Percentiles rank a stretch among this genome's conserved stretches.
Conservation (phyloP, 495 filamentous ascomycete species). For the Penicillium canariense region DNA sequence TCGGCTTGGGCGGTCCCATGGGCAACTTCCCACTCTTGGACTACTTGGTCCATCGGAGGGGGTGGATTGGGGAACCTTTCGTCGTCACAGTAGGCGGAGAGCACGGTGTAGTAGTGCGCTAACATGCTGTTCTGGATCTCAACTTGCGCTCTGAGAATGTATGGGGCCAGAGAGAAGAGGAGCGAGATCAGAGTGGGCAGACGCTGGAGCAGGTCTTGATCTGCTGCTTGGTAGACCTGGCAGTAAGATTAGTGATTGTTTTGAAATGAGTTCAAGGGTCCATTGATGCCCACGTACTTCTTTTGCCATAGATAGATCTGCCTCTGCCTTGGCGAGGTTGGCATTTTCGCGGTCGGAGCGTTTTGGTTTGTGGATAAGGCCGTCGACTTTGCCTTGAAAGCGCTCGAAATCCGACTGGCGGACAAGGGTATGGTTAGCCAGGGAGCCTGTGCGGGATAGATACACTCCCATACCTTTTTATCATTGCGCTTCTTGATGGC, state of each 20-base stretch:
- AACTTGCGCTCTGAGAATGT: slow-evolving; percentile 69
- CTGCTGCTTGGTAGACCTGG: slow-evolving; percentile 78
- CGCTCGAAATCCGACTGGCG: slow-evolving; percentile 77
- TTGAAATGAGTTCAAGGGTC: background rate
- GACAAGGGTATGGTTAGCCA: too few species aligned
- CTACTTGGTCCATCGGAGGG: slow-evolving; percentile 67
- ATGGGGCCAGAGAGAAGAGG: slow-evolving; percentile 76
- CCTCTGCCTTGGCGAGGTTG: slow-evolving; percentile 71
- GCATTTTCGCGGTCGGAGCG: slow-evolving; percentile 76
- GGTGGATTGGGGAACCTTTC: slow-evolving; percentile 70
- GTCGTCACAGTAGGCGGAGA: slow-evolving; percentile 75
- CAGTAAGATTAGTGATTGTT: background rate
- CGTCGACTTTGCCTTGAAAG: slow-evolving; percentile 69
- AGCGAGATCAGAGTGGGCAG: slow-evolving; percentile 75
- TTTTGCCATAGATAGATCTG: slow-evolving; percentile 65
- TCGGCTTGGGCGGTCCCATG: slow-evolving; percentile 66
- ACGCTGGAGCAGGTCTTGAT: slow-evolving; percentile 71
- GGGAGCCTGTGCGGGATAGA: too few species aligned
- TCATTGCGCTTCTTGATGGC: slow-evolving; percentile 91
- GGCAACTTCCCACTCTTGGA: slow-evolving; percentile 64
- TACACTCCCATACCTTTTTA: slow-evolving; percentile 57
- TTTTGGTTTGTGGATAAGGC: slow-evolving; percentile 66
- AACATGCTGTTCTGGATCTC: slow-evolving; percentile 81
- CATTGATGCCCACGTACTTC: slow-evolving; percentile 47
- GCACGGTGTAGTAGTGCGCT: slow-evolving; percentile 77